phyloP scores from a whole-genome alignment of 164 flowering plant genomes.

The Chloranthus sessilifolius region DNA sequence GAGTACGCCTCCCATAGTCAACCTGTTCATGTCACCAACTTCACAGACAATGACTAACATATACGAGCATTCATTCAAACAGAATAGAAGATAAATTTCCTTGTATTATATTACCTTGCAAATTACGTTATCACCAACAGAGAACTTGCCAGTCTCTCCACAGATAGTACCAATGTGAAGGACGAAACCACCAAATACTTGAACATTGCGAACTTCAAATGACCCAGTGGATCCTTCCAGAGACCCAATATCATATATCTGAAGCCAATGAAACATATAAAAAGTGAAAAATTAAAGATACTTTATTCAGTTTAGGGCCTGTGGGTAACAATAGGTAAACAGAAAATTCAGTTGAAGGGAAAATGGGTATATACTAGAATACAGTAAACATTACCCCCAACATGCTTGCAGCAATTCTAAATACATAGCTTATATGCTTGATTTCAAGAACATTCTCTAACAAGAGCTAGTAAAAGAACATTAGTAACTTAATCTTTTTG shows the following conservation, averaged over 20 bases:
- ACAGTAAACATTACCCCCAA: no score
- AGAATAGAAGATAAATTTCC: not conserved
- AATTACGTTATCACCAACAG: constrained; percentile 59
- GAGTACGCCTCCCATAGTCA: constrained; percentile 80
- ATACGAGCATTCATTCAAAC: not conserved
- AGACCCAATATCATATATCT: constrained; percentile 90
- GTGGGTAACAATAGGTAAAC: no score
- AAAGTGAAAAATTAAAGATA: not conserved
- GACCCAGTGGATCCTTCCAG: constrained; percentile 61
- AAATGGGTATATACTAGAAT: no score
- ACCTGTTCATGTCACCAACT: constrained; percentile 46
- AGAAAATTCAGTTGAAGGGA: no score
- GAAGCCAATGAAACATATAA: constrained; percentile 20
- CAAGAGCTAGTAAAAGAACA: no score
- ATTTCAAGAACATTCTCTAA: no score
- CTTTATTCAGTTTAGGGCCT: not conserved
- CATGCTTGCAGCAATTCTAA: no score
- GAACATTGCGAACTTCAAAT: constrained; percentile 82
- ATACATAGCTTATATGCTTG: no score
- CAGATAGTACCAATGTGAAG: constrained; percentile 76
- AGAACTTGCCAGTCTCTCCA: constrained; percentile 37
- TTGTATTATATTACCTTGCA: constrained; percentile 69
- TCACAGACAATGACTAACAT: not conserved
- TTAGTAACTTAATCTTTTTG: no score
- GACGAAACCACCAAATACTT: constrained; percentile 80